phyloP scores from a whole-genome alignment of 331 rosid species.

The Rhamnella rubrinervis region DNA sequence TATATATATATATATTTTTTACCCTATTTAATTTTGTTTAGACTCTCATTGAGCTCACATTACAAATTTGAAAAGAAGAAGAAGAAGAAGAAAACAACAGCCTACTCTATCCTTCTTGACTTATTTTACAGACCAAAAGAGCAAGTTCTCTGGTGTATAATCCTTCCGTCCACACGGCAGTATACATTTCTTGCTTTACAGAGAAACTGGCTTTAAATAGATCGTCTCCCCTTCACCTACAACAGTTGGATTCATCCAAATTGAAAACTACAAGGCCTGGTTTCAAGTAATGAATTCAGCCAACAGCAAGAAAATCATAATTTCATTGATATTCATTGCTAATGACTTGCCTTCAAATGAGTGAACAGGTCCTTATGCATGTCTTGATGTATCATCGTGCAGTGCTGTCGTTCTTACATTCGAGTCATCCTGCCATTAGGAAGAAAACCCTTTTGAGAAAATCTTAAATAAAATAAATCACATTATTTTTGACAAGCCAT shows the following conservation, averaged over 20 bases:
- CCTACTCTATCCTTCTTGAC: constrained; percentile 19
- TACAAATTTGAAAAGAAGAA: not conserved
- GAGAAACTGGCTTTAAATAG: constrained; percentile 23
- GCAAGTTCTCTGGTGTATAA: constrained; percentile 20
- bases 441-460: constrained; percentile 20
- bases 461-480: not conserved
- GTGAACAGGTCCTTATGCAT: constrained; percentile 39
- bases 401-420: constrained; percentile 78
- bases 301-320: constrained; percentile 13
- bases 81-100: constrained; percentile 14
- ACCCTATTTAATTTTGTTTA: constrained; percentile 20
- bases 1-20: no score
- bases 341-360: constrained; percentile 15
- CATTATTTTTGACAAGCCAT: not conserved
- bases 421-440: constrained; percentile 76
- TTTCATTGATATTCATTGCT: not conserved
- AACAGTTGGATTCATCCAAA: not conserved
- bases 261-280: not conserved
- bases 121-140: constrained; percentile 33
- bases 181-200: constrained; percentile 29
- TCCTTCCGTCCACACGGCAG: constrained; percentile 26
- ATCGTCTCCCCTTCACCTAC: constrained; percentile 25
- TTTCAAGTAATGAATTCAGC: constrained; percentile 9
- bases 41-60: constrained; percentile 14
- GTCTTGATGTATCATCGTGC: constrained; percentile 92